Base-by-base conservation (phyloP, 306 rosid genomes). In the Potentilla sterilis region DNA sequence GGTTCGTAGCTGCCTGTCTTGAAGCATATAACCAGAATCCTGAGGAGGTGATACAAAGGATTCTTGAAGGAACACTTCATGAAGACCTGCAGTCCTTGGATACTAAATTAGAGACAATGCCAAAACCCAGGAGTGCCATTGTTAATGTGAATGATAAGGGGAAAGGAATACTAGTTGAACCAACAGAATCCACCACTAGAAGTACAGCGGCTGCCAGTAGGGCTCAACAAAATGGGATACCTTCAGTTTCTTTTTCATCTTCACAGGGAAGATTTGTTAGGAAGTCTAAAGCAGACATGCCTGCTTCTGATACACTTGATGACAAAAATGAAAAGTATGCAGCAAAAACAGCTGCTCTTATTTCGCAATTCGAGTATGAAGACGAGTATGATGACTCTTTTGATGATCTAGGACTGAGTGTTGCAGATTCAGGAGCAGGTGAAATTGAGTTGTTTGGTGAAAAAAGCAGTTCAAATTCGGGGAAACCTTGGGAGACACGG, bases 371-470 rank as follows among this genome's bases (percentile, higher is more conserved):
- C 72, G 99, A 96, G 82, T 96, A 92, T 74, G 99, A 96, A 24
- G 99, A 96, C 42, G 99, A 96, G 82, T 96, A 96, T 38, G 98
- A 96, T 12, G 97, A 96, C 83, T 96, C 99, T 61, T 96, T 92
- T 46, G 98, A 96, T 83, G 98, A 96, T 75, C 88, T 96, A 70
- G 99, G 99, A 82, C 83, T 96, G 65, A 96, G 97, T 46, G 88
- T 96, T 42, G 98, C 83, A 2, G 99, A 96, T 64, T 82, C 92
- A 35, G 94, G 93, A 66, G 67, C 87, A 32, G 93, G 88, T 76
- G 97, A 89, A 76, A 85, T 51, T 74, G 97, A 92, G 73, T 18
- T 37, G n/a, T 78, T 81, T 58, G 75, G 81, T 43, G 89, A 83
- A 14, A 40, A 73, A 81, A 69, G 61, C 63, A 85, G 87, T 35